Evolutionary conservation across 768 basidiomycete genomes (phyloP).

Genomic region (Boletales sp.): DNA sequence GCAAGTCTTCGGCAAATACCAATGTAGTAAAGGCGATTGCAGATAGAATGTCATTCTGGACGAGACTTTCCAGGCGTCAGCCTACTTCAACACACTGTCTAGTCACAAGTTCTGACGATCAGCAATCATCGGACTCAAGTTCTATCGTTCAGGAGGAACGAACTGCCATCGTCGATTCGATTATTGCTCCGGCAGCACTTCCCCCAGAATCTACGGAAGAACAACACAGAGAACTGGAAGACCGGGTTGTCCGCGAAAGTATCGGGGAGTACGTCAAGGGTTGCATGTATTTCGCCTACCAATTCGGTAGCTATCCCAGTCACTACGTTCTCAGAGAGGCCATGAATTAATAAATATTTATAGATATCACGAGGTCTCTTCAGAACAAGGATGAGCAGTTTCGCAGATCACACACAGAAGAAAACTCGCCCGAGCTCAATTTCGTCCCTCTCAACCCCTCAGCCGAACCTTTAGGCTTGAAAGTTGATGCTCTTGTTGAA

Average conservation of each 20-base stretch:
- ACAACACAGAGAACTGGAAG: slow-evolving; percentile 71
- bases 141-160: slow-evolving; percentile 48
- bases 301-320: slow-evolving; percentile 56
- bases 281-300: slow-evolving; percentile 88
- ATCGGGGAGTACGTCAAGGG: slow-evolving; percentile 76
- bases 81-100: slow-evolving; percentile 17
- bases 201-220: slow-evolving; percentile 62
- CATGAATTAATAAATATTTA: neutral
- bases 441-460: slow-evolving; percentile 38
- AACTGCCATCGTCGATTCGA: slow-evolving; percentile 50
- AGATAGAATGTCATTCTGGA: slow-evolving; percentile 74
- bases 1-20: slow-evolving; percentile 38
- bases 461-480: slow-evolving; percentile 28
- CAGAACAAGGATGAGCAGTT: slow-evolving; percentile 75
- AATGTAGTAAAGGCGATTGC: slow-evolving; percentile 64
- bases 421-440: slow-evolving; percentile 58
- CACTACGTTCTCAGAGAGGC: neutral
- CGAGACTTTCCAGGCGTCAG: slow-evolving; percentile 49
- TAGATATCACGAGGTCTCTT: slow-evolving; percentile 80
- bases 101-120: slow-evolving; percentile 13
- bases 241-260: slow-evolving; percentile 77
- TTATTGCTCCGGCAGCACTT: slow-evolving; percentile 59
- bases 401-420: slow-evolving; percentile 53
- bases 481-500: slow-evolving; percentile 58
- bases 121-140: slow-evolving; percentile 23